Percentiles rank a stretch among this genome's conserved stretches.
Evolutionary conservation across 352 stramenopile genomes (phyloP).

Genomic region (Elongisporangium undulatum): DNA sequence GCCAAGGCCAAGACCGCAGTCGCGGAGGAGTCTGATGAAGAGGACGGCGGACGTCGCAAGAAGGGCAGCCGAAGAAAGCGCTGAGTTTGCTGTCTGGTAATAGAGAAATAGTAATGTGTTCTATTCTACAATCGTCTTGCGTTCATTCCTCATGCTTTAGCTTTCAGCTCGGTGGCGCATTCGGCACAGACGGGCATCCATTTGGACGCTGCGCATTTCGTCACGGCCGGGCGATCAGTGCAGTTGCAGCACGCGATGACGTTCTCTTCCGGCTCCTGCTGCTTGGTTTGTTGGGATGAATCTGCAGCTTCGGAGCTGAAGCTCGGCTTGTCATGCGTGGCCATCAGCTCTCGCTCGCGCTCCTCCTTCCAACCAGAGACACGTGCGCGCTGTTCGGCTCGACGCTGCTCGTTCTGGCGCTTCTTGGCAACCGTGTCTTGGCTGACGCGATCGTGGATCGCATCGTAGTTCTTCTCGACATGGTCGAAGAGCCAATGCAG

Average conservation of each 20-base stretch:
- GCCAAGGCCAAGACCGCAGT: constrained; percentile 38
- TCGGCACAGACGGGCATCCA: constrained; percentile 79
- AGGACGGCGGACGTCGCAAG: constrained; percentile 21
- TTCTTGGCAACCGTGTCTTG: constrained; percentile 55
- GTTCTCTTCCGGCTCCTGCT: constrained; percentile 23
- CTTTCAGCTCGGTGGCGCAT: constrained; percentile 48
- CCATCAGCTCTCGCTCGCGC: constrained; percentile 59
- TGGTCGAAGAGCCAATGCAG: constrained; percentile 73
- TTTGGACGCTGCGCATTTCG: constrained; percentile 79
- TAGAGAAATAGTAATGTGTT: constrained; percentile 1
- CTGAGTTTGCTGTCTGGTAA: constrained; percentile 8
- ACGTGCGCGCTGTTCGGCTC: constrained; percentile 52
- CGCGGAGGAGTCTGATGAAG: constrained; percentile 27
- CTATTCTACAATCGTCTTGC: constrained; percentile 4
- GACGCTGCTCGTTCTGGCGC: constrained; percentile 41
- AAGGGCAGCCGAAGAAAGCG: constrained; percentile 29
- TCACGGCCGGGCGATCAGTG: constrained; percentile 38
- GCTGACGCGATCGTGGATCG: constrained; percentile 40
- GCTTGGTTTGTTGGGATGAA: constrained; percentile 5
- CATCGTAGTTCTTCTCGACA: constrained; percentile 45
- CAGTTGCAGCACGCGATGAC: constrained; percentile 72
- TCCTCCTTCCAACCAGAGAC: constrained; percentile 74
- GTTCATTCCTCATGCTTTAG: constrained; percentile 10
- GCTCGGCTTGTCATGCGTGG: constrained; percentile 35
- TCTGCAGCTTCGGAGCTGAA: constrained; percentile 1